Conservation (phyloP, 306 rosid species). For the Canavalia ensiformis region DNA sequence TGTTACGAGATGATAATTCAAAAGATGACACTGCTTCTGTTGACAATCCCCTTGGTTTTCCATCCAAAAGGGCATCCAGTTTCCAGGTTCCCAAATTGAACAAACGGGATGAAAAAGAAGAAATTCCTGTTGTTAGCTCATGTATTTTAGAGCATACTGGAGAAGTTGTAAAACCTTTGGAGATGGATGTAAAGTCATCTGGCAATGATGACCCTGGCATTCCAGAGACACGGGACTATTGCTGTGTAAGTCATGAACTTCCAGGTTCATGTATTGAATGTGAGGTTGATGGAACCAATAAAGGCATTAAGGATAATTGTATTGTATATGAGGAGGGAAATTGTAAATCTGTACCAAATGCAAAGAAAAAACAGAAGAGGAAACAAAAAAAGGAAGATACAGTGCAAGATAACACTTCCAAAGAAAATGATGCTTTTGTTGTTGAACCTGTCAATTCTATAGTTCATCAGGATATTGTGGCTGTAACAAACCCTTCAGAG, state of each 20-base stretch:
- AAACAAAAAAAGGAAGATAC: slow-evolving; percentile 39
- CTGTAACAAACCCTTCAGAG: slow-evolving; percentile 41
- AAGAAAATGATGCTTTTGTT: slow-evolving; percentile 41
- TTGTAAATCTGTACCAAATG: slow-evolving; percentile 36
- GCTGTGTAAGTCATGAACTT: slow-evolving; percentile 8
- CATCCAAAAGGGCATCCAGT: slow-evolving; percentile 31
- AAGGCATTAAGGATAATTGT: slow-evolving; percentile 35
- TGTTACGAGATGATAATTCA: slow-evolving; percentile 5
- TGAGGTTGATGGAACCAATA: slow-evolving; percentile 38
- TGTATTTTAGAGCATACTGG: slow-evolving; percentile 17
- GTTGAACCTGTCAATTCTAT: slow-evolving; percentile 45
- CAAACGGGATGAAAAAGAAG: slow-evolving; percentile 36
- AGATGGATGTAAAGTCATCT: slow-evolving; percentile 28
- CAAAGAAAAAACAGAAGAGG: slow-evolving; percentile 42
- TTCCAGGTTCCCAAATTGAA: slow-evolving; percentile 24
- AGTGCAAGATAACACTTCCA: not conserved
- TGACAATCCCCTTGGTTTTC: slow-evolving; percentile 28
- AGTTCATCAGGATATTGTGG: slow-evolving; percentile 41
- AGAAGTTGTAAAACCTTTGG: slow-evolving; percentile 26
- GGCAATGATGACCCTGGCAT: not conserved
- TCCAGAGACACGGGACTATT: not conserved
- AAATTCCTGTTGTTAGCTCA: slow-evolving; percentile 6
- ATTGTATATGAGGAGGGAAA: slow-evolving; percentile 31
- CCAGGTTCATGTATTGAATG: slow-evolving; percentile 32
- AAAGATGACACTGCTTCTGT: slow-evolving; percentile 39